Evolutionary conservation across 306 rosid species (phyloP), one percentile per base, ranked within the genome.

Genomic region (Lithocarpus polystachyus): DNA sequence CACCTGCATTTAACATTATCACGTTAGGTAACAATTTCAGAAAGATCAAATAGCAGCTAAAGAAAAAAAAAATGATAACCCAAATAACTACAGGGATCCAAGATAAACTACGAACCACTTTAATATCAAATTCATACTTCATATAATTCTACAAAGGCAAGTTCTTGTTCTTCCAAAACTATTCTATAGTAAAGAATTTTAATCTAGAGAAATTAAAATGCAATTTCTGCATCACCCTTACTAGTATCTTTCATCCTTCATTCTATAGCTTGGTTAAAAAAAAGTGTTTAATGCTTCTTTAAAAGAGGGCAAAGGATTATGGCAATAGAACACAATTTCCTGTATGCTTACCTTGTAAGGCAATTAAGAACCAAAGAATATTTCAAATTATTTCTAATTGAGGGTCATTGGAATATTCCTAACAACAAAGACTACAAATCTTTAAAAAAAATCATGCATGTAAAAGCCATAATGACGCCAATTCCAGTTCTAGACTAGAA

Each of bases 1-100:
- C 91, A 83, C 91, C 91, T 88, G 81, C 60, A 77, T 56, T 19
- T 64, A 80, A 57, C 65, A 75, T 68, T 59, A 33, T 15, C 68
- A 33, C 19, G 56, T 72, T 54, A 60, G 53, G 70, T 55, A 45
- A 62, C 73, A 37, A 10, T 35, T 67, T 43, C 10, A 52, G 4
- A 56, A 55, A 56, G 26, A 15, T 26, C 24, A 37, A 3, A 23
- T 57, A 24, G 53, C 55, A 68, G 68, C 60, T n/a, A 74, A 55
- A 43, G 54, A 8, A 13, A 48, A 14, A 26, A 26, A 23, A 29
- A n/a, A 15, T 26, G 15, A 22, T 5, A 69, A 9, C 57, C 3
- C 5, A 0, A 15, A 22, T 64, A 43, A 17, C 53, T 19, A 19
- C 5, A 12, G 35, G 5, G 23, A 75, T 31, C 52, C 8, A 68